Evolutionary conservation across 768 basidiomycete genomes (phyloP), one percentile per base, ranked within the genome.

Genomic region (Leucosporidium creatinivorum): DNA sequence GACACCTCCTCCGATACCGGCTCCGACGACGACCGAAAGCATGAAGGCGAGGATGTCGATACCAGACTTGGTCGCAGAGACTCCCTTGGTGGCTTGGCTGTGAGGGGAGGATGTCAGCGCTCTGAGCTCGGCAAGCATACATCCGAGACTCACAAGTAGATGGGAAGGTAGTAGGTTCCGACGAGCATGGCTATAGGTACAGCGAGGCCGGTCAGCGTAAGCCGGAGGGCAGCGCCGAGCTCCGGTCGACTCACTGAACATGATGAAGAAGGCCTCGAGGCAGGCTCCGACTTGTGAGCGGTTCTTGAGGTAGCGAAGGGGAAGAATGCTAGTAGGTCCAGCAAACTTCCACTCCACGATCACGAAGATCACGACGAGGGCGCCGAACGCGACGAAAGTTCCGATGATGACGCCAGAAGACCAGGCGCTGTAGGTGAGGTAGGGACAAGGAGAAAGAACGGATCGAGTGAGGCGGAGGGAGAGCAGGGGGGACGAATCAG

Each of bases 271-370:
- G 39, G 58, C 58, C 58, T 56, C 58, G 39, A 58, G 58, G 33
- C 33, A 36, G n/a, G 58, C 58, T n/a, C 58, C 58, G 23, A 26
- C 39, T 57, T 68, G 69, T 3, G 65, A 63, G 6, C 69, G 57
- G 23, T 64, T 73, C 61, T 70, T 73, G 67, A 82, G 74, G 51
- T 81, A 69, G 13, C 44, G 26, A 33, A 81, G 68, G 18, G 69
- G 69, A 1, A 79, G 78, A 60, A 83, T 77, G 67, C 80, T 79
- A 1, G 81, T 80, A 25, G 74, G 60, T 2, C 78, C 75, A 39
- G 80, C 78, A 52, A 77, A 50, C 65, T 73, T 70, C 67, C 69
- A 76, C 63, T 82, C 78, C 77, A 77, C 81, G 26, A 69, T 74
- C 54, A 76, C 60, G 18, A 77, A 59, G 12, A 78, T 66, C 13